Base-by-base conservation (phyloP, 305 asterid species). In the Fraxinus nigra region DNA sequence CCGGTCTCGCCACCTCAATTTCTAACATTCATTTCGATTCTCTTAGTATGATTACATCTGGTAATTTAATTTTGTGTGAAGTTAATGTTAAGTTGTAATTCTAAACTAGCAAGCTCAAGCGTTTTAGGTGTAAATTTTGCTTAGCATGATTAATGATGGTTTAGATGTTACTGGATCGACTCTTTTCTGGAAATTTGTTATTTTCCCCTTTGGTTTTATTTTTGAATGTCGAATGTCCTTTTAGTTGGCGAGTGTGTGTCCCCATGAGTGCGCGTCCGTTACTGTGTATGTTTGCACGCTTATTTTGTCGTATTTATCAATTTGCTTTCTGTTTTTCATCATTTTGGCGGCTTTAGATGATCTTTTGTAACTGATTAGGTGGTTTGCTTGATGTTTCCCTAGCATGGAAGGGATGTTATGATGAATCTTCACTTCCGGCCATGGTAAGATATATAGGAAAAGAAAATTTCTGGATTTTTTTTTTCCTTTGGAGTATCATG, bases 331-430 rank as follows among this genome's bases (percentile, higher is more conserved):
- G 78, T 38, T 24, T 78, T 24, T 77, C 28, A 26, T 37, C 8
- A 26, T 78, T 82, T 20, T 77, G 87, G 74, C 81, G 70, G 77
- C 76, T 48, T 79, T 80, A 26, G 61, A 78, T 77, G 79, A 82
- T 82, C 30, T 82, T 22, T 84, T 82, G 85, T 82, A 63, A 43
- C 80, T 85, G 85, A 51, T 80, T 83, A 94, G 98, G 95, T 85
- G 93, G 94, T 18, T 93, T 91, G 83, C 88, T 96, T 77, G 98
- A 96, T 87, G 89, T 92, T 87, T 89, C 92, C 67, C 85, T 86
- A 83, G 99, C 94, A 48, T 85, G 84, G 65, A 86, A 87, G 91
- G 91, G 87, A 82, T 90, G 88, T 84, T 20, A 85, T 13, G 88
- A 91, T 16, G 98, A 93, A 82, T 89, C 91, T 78, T 85, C 85